Evolutionary conservation across 2,329 filamentous ascomycete species (phyloP), one percentile per base, ranked within the genome.

Genomic region (Fusarium verrucosum): DNA sequence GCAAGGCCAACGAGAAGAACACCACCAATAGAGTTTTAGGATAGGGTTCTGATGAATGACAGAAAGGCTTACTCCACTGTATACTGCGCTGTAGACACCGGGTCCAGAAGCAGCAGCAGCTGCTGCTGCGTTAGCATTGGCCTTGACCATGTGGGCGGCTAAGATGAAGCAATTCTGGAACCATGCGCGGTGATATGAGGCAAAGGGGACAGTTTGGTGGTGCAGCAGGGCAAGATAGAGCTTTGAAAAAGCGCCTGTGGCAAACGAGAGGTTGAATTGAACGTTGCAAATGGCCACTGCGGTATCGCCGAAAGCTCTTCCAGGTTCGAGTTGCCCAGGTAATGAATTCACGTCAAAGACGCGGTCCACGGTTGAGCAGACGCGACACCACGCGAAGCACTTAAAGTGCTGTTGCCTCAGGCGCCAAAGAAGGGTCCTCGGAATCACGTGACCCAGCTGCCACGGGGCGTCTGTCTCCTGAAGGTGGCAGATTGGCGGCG

Each of bases 61-160:
- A 19, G 17, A 25, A 53, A 38, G 66, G 82, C 85, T 78, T 79
- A 89, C 87, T 75, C 87, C 87, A 76, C 87, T 89, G 74, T 89
- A 90, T 19, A 87, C 89, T 64, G 87, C 87, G 76, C 86, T 88
- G 78, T 89, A 90, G 59, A 90, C 83, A 72, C 85, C 85, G 23
- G 81, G 78, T 35, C 85, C 85, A 23, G 81, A 77, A 33, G 76
- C 75, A 65, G 72, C 68, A 65, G 69, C 68, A 60, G 69, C 53
- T 52, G 65, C 58, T 57, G 71, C 70, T 67, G 69, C 67, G 36
- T 51, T 64, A 42, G 73, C 72, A 64, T 66, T 72, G 68, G 73
- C 77, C 73, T 85, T 84, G 62, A 80, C 81, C 83, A 86, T 85
- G 43, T 72, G 73, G 70, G 66, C 68, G 70, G 65, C 65, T 67